Evolutionary conservation across 192 early-diverging fungal genomes (phyloP).

Genomic region (Backusella morwellensis): DNA sequence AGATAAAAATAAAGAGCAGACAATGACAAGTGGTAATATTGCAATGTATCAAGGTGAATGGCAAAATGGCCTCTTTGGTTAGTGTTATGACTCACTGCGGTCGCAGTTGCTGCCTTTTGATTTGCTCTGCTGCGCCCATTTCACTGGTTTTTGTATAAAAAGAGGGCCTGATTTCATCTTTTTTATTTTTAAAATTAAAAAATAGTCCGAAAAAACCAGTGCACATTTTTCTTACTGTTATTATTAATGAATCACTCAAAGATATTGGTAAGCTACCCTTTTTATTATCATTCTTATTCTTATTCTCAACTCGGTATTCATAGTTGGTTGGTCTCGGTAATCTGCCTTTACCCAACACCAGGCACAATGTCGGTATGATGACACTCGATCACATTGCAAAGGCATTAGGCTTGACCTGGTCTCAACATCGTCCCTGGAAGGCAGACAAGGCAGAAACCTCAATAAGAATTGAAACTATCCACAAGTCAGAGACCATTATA

Average conservation of each 20-base stretch:
- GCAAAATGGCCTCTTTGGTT: not conserved
- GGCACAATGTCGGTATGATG: constrained; percentile 77
- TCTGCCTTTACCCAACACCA: constrained; percentile 56
- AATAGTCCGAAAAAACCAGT: not conserved
- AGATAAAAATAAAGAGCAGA: too few species aligned
- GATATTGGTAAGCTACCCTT: not conserved
- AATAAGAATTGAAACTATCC: not conserved
- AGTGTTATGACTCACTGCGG: not conserved
- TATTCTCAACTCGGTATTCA: not conserved
- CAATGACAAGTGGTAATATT: too few species aligned
- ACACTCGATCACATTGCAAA: constrained; percentile 55
- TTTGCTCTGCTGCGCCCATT: not conserved
- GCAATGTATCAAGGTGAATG: not conserved
- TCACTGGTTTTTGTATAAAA: not conserved
- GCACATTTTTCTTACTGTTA: not conserved
- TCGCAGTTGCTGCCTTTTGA: not conserved
- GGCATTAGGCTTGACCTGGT: constrained; percentile 44
- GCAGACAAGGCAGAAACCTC: not conserved
- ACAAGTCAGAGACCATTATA: constrained; percentile 24
- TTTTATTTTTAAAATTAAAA: not conserved
- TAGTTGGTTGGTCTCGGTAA: constrained; percentile 76
- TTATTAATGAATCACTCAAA: not conserved
- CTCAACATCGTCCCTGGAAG: constrained; percentile 29
- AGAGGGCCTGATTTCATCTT: not conserved
- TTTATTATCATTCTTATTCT: not conserved